These are phyloP conservation scores for Globisporangium polare DNA, from an alignment of 352 stramenopile species.

Conservation along the genomic window DNA sequence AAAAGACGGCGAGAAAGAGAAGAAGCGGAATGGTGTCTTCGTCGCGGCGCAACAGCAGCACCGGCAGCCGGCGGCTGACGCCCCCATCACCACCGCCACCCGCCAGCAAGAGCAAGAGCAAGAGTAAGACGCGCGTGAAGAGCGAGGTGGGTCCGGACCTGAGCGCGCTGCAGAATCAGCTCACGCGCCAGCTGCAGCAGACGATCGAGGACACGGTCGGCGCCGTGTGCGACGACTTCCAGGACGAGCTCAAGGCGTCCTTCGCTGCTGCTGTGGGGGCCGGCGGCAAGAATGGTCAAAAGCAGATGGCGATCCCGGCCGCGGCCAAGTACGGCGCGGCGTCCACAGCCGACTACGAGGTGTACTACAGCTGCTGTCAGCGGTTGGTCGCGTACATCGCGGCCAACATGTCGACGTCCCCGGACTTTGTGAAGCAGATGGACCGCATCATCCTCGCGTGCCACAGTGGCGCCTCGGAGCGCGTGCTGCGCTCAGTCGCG, in stretches of 20 bases:
- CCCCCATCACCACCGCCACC: neutral
- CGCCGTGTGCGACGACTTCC: conserved; percentile 44
- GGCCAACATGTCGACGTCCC: conserved; percentile 57
- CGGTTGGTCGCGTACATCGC: conserved; percentile 59
- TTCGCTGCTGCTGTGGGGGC: neutral
- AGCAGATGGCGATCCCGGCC: conserved; percentile 16
- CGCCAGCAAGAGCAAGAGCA: conserved; percentile 9
- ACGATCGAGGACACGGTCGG: conserved; percentile 47
- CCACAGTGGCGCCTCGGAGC: conserved; percentile 47
- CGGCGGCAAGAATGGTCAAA: neutral
- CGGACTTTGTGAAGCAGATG: conserved; percentile 57
- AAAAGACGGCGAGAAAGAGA: neutral
- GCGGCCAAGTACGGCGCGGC: conserved; percentile 14
- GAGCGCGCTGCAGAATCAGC: conserved; percentile 20
- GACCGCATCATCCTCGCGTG: conserved; percentile 67
- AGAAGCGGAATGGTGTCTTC: neutral
- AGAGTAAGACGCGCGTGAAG: neutral
- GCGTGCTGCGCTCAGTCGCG: conserved; percentile 49
- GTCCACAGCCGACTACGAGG: conserved; percentile 39
- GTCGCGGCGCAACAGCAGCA: conserved; percentile 4
- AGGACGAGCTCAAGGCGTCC: conserved; percentile 12
- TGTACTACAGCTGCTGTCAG: conserved; percentile 54
- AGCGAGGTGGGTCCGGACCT: conserved; percentile 19
- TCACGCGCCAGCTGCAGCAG: conserved; percentile 39
- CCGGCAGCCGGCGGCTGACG: neutral